A percentile compares a stretch with the other conserved stretches of the same genome.
phyloP scores from a whole-genome alignment of 2,329 filamentous ascomycete species.

The Trichoderma oligosporum region DNA sequence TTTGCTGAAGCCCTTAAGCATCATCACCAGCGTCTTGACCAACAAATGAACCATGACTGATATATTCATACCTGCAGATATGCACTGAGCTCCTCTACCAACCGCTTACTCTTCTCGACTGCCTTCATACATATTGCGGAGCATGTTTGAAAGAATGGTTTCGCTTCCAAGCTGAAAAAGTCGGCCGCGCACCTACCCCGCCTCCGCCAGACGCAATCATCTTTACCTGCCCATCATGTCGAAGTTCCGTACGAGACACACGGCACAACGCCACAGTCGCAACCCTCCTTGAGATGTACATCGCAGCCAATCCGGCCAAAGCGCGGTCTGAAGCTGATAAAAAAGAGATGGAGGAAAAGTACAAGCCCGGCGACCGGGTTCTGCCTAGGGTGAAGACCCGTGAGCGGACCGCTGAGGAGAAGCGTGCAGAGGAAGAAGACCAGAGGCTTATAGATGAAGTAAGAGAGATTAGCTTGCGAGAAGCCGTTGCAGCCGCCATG shows the following conservation, averaged over 20 bases:
- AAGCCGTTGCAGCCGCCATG: constrained; percentile 45
- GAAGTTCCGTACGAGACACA: constrained; percentile 79
- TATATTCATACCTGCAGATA: too few relatives aligned
- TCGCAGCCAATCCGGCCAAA: constrained; percentile 74
- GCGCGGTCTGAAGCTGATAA: constrained; percentile 69
- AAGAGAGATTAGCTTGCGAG: constrained; percentile 67
- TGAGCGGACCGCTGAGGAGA: constrained; percentile 51
- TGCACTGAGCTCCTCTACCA: constrained; percentile 94
- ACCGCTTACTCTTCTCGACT: constrained; percentile 86
- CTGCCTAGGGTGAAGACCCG: constrained; percentile 57
- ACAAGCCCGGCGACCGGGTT: constrained; percentile 77
- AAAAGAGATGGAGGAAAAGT: constrained; percentile 69
- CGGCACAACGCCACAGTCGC: constrained; percentile 87
- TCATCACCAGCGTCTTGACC: neutral
- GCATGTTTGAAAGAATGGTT: constrained; percentile 98
- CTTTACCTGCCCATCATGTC: constrained; percentile 92
- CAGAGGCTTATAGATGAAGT: constrained; percentile 67
- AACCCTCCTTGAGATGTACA: constrained; percentile 83
- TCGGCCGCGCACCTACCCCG: constrained; percentile 48
- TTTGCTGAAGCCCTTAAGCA: neutral
- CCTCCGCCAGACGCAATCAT: constrained; percentile 46
- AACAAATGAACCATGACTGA: constrained; percentile 14
- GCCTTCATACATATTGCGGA: constrained; percentile 93
- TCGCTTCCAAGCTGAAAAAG: constrained; percentile 65
- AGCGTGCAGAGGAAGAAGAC: constrained; percentile 61